Evolutionary conservation across 2,329 filamentous ascomycete species (phyloP).

Genomic region (Paraconiothyrium brasiliense): DNA sequence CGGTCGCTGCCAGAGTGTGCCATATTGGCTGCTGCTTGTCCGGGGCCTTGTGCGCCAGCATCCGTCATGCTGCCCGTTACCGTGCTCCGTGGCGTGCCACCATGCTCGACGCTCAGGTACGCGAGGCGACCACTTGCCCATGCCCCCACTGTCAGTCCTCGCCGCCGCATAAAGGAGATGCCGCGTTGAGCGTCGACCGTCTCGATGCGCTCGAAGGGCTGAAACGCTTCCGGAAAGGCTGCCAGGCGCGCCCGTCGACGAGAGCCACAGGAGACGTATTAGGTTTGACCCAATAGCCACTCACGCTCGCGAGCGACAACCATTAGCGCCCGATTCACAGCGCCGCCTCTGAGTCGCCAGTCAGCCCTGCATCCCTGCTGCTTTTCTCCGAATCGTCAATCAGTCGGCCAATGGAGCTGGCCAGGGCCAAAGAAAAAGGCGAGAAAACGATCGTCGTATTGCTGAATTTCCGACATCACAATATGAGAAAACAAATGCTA

Average conservation of each 20-base stretch:
- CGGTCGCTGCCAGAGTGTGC: slow-evolving; percentile 31
- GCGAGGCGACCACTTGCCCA: slow-evolving; percentile 40
- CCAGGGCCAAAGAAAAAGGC: slow-evolving; percentile 38
- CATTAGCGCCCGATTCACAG: slow-evolving; percentile 48
- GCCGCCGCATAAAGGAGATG: slow-evolving; percentile 47
- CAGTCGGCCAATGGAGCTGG: slow-evolving; percentile 42
- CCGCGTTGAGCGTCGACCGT: slow-evolving; percentile 24
- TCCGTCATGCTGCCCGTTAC: slow-evolving; percentile 37
- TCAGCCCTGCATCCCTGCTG: slow-evolving; percentile 39
- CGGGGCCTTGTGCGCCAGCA: slow-evolving; percentile 36
- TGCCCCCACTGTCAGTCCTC: slow-evolving; percentile 37
- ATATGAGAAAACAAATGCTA: slow-evolving; percentile 45
- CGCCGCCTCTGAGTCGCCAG: slow-evolving; percentile 44
- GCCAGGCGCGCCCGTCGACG: slow-evolving; percentile 40
- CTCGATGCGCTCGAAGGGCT: slow-evolving; percentile 37
- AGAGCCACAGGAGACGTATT: slow-evolving; percentile 45
- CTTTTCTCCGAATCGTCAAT: slow-evolving; percentile 46
- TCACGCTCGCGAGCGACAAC: slow-evolving; percentile 40
- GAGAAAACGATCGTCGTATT: slow-evolving; percentile 50
- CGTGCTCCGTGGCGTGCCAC: slow-evolving; percentile 41
- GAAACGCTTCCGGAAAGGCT: slow-evolving; percentile 47
- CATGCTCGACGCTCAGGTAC: slow-evolving; percentile 39
- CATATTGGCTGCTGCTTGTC: slow-evolving; percentile 34
- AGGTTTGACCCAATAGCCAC: slow-evolving; percentile 47
- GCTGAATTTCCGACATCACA: slow-evolving; percentile 49